Evolutionary conservation across 371 early-diverging fungal genomes (phyloP).

Genomic region (Lichtheimia ornata): DNA sequence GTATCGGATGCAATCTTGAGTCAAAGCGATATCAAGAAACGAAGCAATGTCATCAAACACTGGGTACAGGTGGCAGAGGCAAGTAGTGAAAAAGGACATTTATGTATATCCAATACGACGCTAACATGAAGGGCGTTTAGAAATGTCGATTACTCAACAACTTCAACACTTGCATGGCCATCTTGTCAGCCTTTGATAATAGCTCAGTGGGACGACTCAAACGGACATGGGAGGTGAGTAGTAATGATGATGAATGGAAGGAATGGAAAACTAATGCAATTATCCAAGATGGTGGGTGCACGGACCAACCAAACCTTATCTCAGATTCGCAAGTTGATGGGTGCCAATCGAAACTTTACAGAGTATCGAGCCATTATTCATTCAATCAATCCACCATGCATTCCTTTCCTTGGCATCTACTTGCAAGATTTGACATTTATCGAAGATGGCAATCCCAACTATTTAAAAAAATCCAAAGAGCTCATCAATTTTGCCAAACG

Average conservation of each 20-base stretch:
- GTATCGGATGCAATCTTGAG: constrained; percentile 81
- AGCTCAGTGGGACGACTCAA: constrained; percentile 88
- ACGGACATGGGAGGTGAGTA: constrained; percentile 65
- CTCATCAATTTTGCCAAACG: constrained; percentile 94
- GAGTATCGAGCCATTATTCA: constrained; percentile 87
- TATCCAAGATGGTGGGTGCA: constrained; percentile 39
- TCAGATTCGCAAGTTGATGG: constrained; percentile 71
- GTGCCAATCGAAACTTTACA: constrained; percentile 80
- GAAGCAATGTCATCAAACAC: constrained; percentile 76
- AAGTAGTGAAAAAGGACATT: neutral
- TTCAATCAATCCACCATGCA: constrained; percentile 88
- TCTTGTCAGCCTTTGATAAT: constrained; percentile 87
- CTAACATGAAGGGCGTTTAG: constrained; percentile 14
- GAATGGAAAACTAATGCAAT: constrained; percentile 55
- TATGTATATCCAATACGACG: no score
- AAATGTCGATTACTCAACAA: constrained; percentile 55
- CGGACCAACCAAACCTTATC: constrained; percentile 41
- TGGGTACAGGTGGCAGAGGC: constrained; percentile 84
- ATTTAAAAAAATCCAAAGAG: constrained; percentile 54
- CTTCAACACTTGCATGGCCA: constrained; percentile 90
- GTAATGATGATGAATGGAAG: neutral
- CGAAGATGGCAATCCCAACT: constrained; percentile 88
- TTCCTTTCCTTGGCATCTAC: constrained; percentile 92
- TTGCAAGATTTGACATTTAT: constrained; percentile 93
- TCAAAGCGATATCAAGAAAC: constrained; percentile 79